A percentile compares a stretch with the other conserved stretches of the same genome.
phyloP scores from a whole-genome alignment of 139 green algal genomes.

The Diplosphaera chodatii region DNA sequence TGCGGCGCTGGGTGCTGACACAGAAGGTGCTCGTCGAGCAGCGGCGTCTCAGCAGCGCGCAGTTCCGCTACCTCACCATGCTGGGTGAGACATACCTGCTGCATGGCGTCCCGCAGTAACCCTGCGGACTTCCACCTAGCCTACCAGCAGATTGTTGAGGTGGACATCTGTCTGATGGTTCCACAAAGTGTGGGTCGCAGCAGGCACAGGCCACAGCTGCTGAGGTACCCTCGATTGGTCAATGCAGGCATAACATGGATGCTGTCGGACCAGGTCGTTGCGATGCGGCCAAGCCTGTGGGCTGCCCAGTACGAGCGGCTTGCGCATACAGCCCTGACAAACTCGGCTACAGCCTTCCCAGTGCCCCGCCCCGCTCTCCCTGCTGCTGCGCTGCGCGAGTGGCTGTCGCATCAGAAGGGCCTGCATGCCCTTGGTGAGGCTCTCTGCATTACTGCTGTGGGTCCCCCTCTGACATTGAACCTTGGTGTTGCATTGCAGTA shows the following conservation, averaged over 20 bases:
- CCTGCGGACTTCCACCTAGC: too few species aligned
- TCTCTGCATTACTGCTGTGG: too few species aligned
- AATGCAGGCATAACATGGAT: constrained; percentile 43
- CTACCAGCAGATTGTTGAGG: too few species aligned
- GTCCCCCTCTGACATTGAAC: too few species aligned
- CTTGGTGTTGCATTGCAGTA: too few species aligned
- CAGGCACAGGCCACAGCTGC: too few species aligned
- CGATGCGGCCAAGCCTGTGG: constrained; percentile 17
- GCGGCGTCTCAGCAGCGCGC: constrained; percentile 22
- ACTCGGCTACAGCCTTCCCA: too few species aligned
- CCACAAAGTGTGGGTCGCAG: too few species aligned
- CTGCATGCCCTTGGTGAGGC: constrained; percentile 25
- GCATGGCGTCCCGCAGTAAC: too few species aligned
- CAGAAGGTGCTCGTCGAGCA: constrained; percentile 35
- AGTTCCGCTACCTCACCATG: constrained; percentile 45
- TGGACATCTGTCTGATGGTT: too few species aligned
- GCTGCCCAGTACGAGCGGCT: neutral
- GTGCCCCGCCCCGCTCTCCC: neutral
- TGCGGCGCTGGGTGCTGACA: constrained; percentile 41
- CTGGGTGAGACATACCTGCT: constrained; percentile 21
- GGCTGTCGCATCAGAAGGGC: constrained; percentile 37
- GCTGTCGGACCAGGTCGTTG: constrained; percentile 21
- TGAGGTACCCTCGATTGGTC: too few species aligned
- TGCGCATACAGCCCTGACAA: neutral
- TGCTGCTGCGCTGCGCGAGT: constrained; percentile 15